These are phyloP conservation scores for Amanita pallidorosea DNA, from an alignment of 768 basidiomycete genomes.

Conservation along the genomic window DNA sequence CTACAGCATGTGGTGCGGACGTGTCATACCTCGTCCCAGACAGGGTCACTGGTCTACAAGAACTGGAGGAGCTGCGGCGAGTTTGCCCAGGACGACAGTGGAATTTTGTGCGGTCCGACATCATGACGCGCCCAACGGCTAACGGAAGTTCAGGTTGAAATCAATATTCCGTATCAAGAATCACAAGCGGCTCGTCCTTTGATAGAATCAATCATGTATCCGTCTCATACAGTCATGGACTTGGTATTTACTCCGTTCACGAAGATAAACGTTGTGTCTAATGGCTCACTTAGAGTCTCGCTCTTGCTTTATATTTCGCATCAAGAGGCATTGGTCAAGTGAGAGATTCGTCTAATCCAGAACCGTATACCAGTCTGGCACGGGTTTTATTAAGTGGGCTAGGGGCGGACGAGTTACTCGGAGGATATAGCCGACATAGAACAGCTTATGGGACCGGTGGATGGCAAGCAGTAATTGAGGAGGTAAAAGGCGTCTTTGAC, in stretches of 20 bases:
- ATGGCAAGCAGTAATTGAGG: constrained; percentile 71
- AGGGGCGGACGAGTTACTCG: constrained; percentile 91
- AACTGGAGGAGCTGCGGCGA: constrained; percentile 63
- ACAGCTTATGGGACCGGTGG: constrained; percentile 55
- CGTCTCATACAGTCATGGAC: constrained; percentile 82
- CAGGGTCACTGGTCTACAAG: constrained; percentile 67
- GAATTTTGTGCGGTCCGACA: constrained; percentile 65
- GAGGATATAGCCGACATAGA: constrained; percentile 87
- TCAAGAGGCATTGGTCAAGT: constrained; percentile 67
- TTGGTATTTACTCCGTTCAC: constrained; percentile 41
- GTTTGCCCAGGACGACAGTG: constrained; percentile 75
- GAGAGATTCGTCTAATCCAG: constrained; percentile 22
- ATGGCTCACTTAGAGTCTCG: constrained; percentile 56
- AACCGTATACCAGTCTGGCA: constrained; percentile 61
- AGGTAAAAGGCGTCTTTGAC: constrained; percentile 35
- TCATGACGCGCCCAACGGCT: not conserved
- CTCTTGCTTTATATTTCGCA: constrained; percentile 88
- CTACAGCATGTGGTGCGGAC: not conserved
- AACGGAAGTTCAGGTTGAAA: constrained; percentile 42
- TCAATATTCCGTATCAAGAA: constrained; percentile 81
- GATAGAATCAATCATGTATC: constrained; percentile 69
- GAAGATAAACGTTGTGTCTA: not conserved
- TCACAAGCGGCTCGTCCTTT: constrained; percentile 40
- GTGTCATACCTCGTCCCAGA: constrained; percentile 77
- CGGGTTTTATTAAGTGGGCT: constrained; percentile 83